Evolutionary conservation across 768 basidiomycete genomes (phyloP).

Genomic region (Naganishia onofrii): DNA sequence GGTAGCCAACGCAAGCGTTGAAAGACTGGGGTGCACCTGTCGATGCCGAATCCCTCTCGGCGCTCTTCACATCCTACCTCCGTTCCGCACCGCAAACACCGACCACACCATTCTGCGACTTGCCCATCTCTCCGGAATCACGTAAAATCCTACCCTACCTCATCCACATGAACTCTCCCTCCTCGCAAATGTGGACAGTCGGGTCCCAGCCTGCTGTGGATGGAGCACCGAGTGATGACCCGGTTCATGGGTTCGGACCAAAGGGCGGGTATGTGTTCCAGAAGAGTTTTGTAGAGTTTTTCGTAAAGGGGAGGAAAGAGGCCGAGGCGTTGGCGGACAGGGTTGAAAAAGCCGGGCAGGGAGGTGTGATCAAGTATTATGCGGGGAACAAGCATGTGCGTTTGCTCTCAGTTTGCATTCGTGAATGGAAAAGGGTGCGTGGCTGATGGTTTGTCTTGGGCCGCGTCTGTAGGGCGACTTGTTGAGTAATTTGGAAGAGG

Average conservation of each 20-base stretch:
- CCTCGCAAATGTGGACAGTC: slow-evolving; percentile 86
- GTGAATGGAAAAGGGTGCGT: too few relatives aligned
- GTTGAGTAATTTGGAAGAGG: slow-evolving; percentile 72
- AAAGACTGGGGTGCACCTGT: slow-evolving; percentile 75
- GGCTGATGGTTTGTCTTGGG: too few relatives aligned
- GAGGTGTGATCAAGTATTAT: slow-evolving; percentile 69
- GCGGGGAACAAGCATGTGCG: slow-evolving; percentile 74
- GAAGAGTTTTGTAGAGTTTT: slow-evolving; percentile 97
- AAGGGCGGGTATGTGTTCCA: slow-evolving; percentile 90
- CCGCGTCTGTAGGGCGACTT: slow-evolving; percentile 72
- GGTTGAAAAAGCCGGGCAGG: slow-evolving; percentile 52
- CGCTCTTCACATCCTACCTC: slow-evolving; percentile 77
- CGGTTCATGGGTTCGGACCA: slow-evolving; percentile 89
- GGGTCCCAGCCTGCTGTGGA: slow-evolving; percentile 94
- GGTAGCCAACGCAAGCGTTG: slow-evolving; percentile 64
- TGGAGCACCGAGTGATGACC: slow-evolving; percentile 69
- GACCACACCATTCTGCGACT: slow-evolving; percentile 83
- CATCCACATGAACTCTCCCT: slow-evolving; percentile 64
- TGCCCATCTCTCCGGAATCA: slow-evolving; percentile 78
- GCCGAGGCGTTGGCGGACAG: slow-evolving; percentile 58
- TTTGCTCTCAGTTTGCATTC: slow-evolving; percentile 2
- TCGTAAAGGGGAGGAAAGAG: slow-evolving; percentile 57
- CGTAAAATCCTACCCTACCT: slow-evolving; percentile 73
- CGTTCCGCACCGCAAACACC: slow-evolving; percentile 63
- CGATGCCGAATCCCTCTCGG: slow-evolving; percentile 66